These are phyloP conservation scores for Taiwanofungus camphoratus DNA, from an alignment of 1,284 basidiomycete genomes.

Conservation along the genomic window DNA sequence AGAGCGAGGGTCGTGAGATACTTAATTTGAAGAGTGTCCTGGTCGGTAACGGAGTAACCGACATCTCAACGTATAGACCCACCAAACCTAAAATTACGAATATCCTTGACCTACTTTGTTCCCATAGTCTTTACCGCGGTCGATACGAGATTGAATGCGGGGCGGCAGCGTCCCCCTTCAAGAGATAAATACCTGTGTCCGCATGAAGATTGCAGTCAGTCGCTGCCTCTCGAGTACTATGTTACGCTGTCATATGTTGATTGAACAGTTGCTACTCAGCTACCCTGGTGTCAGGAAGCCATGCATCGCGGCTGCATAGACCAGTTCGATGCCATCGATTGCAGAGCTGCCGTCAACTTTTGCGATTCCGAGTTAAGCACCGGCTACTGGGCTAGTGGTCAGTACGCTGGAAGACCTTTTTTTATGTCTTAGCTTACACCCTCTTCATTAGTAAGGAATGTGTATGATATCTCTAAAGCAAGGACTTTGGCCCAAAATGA, in stretches of 20 bases:
- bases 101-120: too few relatives aligned
- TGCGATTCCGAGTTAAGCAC: slow-evolving; percentile 54
- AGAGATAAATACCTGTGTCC: slow-evolving; percentile 48
- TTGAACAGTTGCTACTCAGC: slow-evolving; percentile 25
- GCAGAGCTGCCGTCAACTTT: slow-evolving; percentile 55
- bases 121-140: slow-evolving; percentile 49
- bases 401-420: slow-evolving; percentile 13
- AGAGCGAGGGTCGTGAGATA: slow-evolving; percentile 46
- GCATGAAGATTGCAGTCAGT: slow-evolving; percentile 54
- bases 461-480: slow-evolving; percentile 71
- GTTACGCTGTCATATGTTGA: background rate
- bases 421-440: background rate
- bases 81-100: too few relatives aligned
- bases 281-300: slow-evolving; percentile 47
- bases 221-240: background rate
- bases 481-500: slow-evolving; percentile 3
- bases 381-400: slow-evolving; percentile 47
- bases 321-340: slow-evolving; percentile 54
- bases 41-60: slow-evolving; percentile 61
- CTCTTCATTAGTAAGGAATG: slow-evolving; percentile 44
- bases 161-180: slow-evolving; percentile 52
- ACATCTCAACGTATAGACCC: slow-evolving; percentile 58
- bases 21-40: slow-evolving; percentile 66
- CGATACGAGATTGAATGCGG: slow-evolving; percentile 62
- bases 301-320: slow-evolving; percentile 47